Base-by-base conservation (phyloP, 139 green algal species). In the Micromonas commoda region DNA sequence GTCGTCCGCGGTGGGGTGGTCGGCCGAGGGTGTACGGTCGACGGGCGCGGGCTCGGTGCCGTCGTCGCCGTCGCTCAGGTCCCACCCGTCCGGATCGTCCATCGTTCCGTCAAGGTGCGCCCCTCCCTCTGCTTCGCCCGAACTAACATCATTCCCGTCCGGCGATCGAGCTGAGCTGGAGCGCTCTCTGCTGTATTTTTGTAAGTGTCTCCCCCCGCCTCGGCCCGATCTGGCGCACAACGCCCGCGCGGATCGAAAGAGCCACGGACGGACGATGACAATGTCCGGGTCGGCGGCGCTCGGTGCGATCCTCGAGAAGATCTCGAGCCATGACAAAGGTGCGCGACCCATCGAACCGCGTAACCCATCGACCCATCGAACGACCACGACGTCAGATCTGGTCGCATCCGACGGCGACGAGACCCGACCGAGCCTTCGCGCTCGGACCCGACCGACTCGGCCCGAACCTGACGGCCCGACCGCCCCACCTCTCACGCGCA, bases 311-410 rank as follows among this genome's bases (percentile, higher is more conserved):
- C 33, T 78, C 9, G 51, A 69, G 51, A 67, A 92, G 88, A 87
- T 93, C 32, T 76, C 73, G 0, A 87, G 80, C 60, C 86, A 88
- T 64, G 89, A 93, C 65, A 60, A 91, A 91, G 80, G 72, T 68
- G 31, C 53, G 72, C 16, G 45, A n/a, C n/a, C n/a, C n/a, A n/a
- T n/a, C n/a, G n/a, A n/a, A n/a, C n/a, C n/a, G n/a, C n/a, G n/a
- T n/a, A n/a, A n/a, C n/a, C n/a, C n/a, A n/a, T n/a, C n/a, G n/a
- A n/a, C n/a, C n/a, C n/a, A n/a, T n/a, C n/a, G n/a, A n/a, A n/a
- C n/a, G n/a, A n/a, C n/a, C n/a, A n/a, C n/a, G n/a, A n/a, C n/a
- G n/a, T n/a, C n/a, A 32, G 63, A 37, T 33, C 63, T 33, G 13
- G 26, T 19, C 63, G 6, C 9, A 33, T 33, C 63, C 28, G 63